These are phyloP conservation scores for Pisolithus microcarpus DNA, from an alignment of 768 basidiomycete genomes.

Conservation along the genomic window DNA sequence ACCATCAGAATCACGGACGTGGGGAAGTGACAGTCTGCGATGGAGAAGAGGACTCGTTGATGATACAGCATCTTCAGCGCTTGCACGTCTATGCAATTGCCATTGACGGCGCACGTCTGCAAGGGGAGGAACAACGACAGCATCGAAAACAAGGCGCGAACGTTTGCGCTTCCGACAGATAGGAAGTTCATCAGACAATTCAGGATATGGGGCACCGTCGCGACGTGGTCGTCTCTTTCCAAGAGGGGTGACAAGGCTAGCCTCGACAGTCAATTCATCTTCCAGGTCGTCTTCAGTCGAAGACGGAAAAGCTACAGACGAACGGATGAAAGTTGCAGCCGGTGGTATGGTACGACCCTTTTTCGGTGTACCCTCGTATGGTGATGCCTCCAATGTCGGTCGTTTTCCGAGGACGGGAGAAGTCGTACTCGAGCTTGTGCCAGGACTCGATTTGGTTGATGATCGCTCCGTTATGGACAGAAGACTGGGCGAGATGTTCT, in stretches of 20 bases:
- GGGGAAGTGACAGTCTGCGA: constrained; percentile 21
- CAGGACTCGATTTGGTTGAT: constrained; percentile 29
- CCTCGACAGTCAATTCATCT: constrained; percentile 24
- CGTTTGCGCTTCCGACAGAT: constrained; percentile 34
- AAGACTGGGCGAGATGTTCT: constrained; percentile 46
- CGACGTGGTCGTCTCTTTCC: constrained; percentile 5
- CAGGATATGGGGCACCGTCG: background rate
- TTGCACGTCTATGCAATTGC: constrained; percentile 16
- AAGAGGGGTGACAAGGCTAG: constrained; percentile 15
- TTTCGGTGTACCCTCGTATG: constrained; percentile 20
- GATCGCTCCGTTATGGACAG: constrained; percentile 43
- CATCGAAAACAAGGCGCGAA: constrained; percentile 44
- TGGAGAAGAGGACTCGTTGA: constrained; percentile 13
- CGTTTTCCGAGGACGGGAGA: constrained; percentile 39
- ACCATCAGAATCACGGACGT: constrained; percentile 8
- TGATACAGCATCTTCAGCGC: constrained; percentile 5
- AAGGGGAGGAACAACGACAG: constrained; percentile 41
- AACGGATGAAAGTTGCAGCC: constrained; percentile 19
- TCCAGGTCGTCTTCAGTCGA: constrained; percentile 21
- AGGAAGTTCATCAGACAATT: background rate
- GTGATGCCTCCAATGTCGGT: constrained; percentile 30
- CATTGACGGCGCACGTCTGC: constrained; percentile 19
- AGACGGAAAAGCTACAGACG: constrained; percentile 25
- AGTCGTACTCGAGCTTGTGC: constrained; percentile 6
- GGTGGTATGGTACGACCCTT: constrained; percentile 15